These are phyloP conservation scores for Syzygium grande DNA, from an alignment of 345 rosid species.

Conservation along the genomic window DNA sequence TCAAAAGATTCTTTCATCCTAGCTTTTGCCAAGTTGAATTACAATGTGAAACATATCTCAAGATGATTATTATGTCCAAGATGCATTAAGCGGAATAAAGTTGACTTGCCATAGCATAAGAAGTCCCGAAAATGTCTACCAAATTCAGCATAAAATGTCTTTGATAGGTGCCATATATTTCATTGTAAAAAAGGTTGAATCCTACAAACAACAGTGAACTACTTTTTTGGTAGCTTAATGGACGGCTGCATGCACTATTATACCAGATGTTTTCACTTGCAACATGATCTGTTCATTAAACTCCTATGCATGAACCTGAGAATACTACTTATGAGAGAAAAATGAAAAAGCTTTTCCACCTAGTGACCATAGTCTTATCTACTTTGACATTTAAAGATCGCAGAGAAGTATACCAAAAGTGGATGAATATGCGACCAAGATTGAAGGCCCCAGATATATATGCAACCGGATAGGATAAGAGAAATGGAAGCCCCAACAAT, in stretches of 20 bases:
- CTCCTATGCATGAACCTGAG: background rate
- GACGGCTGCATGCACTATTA: background rate
- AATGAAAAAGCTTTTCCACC: background rate
- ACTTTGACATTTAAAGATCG: background rate
- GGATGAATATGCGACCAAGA: slow-evolving; percentile 91
- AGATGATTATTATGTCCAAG: background rate
- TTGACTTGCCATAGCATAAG: background rate
- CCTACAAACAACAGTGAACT: background rate
- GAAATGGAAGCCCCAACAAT: slow-evolving; percentile 79
- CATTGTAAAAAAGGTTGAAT: background rate
- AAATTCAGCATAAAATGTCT: background rate
- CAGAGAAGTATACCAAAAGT: slow-evolving; percentile 59
- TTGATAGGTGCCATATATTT: background rate
- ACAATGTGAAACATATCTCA: background rate
- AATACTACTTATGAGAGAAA: background rate
- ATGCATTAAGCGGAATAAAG: background rate
- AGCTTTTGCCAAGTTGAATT: background rate
- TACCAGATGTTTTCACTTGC: background rate
- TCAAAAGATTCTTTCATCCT: background rate
- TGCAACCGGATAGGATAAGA: slow-evolving; percentile 55
- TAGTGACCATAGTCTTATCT: background rate
- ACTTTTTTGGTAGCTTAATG: background rate
- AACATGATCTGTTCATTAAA: background rate
- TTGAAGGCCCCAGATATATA: slow-evolving; percentile 86
- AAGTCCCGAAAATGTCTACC: background rate